phyloP scores from a whole-genome alignment of 768 basidiomycete species.

The Dacryopinax primogenitus region DNA sequence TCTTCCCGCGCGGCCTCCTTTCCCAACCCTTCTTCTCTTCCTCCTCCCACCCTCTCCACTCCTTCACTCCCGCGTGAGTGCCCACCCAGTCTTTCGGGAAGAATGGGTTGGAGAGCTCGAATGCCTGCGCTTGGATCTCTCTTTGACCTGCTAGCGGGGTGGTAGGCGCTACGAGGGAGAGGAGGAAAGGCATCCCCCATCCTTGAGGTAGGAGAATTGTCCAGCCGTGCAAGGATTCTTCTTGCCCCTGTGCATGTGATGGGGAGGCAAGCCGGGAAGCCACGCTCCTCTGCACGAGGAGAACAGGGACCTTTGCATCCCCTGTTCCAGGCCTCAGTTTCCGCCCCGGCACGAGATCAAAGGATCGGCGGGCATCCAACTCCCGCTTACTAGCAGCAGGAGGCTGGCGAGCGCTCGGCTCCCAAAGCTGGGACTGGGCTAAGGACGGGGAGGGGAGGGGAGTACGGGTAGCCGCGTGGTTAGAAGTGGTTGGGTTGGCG shows the following conservation, averaged over 20 bases:
- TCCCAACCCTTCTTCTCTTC: slow-evolving; percentile 50
- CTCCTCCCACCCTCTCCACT: slow-evolving; percentile 47
- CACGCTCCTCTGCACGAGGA: slow-evolving; percentile 70
- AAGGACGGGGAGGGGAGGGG: slow-evolving; percentile 45
- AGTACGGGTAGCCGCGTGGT: slow-evolving; percentile 23
- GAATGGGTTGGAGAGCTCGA: slow-evolving; percentile 59
- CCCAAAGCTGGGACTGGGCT: slow-evolving; percentile 65
- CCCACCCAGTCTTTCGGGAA: slow-evolving; percentile 76
- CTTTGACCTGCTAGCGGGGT: slow-evolving; percentile 76
- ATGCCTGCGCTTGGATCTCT: slow-evolving; percentile 66
- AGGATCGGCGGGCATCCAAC: slow-evolving; percentile 65
- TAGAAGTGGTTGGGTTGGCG: slow-evolving; percentile 21
- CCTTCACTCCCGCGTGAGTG: slow-evolving; percentile 40
- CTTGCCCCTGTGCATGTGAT: background rate
- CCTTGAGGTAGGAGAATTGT: slow-evolving; percentile 74
- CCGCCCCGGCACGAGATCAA: slow-evolving; percentile 71
- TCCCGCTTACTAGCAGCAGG: slow-evolving; percentile 72
- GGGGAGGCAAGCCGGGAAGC: slow-evolving; percentile 27
- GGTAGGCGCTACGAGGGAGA: slow-evolving; percentile 67
- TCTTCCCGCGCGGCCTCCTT: slow-evolving; percentile 76
- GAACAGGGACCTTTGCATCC: slow-evolving; percentile 72
- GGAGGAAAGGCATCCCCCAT: slow-evolving; percentile 84
- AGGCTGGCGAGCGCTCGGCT: slow-evolving; percentile 37
- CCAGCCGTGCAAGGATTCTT: slow-evolving; percentile 63
- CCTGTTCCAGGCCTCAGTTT: slow-evolving; percentile 49